Base-by-base conservation (phyloP, 768 basidiomycete species). In the Artomyces pyxidatus region DNA sequence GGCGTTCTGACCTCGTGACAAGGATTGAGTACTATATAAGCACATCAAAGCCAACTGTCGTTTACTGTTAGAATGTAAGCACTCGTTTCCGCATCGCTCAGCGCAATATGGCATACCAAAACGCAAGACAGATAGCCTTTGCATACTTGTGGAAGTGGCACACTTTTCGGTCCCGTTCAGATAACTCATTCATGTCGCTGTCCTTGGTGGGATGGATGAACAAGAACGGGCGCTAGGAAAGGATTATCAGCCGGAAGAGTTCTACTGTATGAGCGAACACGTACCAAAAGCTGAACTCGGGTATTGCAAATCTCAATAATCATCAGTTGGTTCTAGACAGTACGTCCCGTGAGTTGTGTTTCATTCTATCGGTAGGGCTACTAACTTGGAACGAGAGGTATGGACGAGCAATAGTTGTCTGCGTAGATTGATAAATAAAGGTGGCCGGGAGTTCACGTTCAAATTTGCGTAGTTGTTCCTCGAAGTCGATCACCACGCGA, bases 361-460 rank as follows among this genome's bases (percentile, higher is more conserved):
- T 40, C 10, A 19, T 10, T 16, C 11, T n/a, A 21, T 11, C n/a
- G 6, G 17, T 35, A 16, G 9, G 35, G 14, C 23, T n/a, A 17
- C 50, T 41, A 44, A 57, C 56, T 41, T 56, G 53, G 38, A 52
- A 41, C 1, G 48, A 11, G 25, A 58, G 39, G 40, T 60, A 60
- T 14, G 56, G 55, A 10, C 54, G 48, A 12, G 52, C 52, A n/a
- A 37, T 21, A 10, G 48, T 45, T 12, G 42, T 32, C 27, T 60
- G 59, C 4, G 53, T 48, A 17, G 53, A 49, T 42, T 52, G 54
- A 26, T 48, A 53, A 9, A 51, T 47, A 39, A 60, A 47, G 6
- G 51, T 45, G 12, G 40, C n/a, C 1, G 59, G 58, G 27, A 60
- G 49, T 4, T 57, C 59, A 12, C 51, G 49, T 32, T 60, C 58